A percentile compares a stretch with the other conserved stretches of the same genome.
phyloP scores from a whole-genome alignment of 192 early-diverging fungal species.

The Dimargaris xerosporica region DNA sequence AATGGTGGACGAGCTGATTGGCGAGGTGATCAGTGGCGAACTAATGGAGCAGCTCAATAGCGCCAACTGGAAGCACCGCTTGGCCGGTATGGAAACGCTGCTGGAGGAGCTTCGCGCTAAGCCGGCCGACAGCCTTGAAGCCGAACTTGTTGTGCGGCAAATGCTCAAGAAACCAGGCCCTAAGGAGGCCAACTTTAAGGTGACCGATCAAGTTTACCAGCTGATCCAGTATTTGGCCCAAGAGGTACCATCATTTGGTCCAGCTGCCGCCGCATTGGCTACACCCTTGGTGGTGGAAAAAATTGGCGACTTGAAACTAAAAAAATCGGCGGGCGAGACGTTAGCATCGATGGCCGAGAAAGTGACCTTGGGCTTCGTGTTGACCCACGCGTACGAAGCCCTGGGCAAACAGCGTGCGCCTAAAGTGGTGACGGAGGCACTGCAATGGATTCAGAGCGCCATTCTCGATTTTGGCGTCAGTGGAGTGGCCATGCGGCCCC shows the following conservation, averaged over 20 bases:
- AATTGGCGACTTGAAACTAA: slow-evolving; percentile 90
- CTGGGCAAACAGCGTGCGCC: slow-evolving; percentile 72
- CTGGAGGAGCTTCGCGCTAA: slow-evolving; percentile 43
- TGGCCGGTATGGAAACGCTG: slow-evolving; percentile 74
- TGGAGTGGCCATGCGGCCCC: slow-evolving; percentile 55
- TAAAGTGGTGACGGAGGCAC: slow-evolving; percentile 73
- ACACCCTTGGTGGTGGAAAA: slow-evolving; percentile 74
- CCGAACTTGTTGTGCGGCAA: slow-evolving; percentile 69
- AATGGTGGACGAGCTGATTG: slow-evolving; percentile 39
- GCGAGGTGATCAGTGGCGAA: slow-evolving; percentile 40
- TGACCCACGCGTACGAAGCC: slow-evolving; percentile 59
- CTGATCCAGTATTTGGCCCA: slow-evolving; percentile 54
- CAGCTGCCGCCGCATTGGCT: slow-evolving; percentile 50
- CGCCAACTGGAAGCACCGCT: slow-evolving; percentile 73
- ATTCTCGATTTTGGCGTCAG: slow-evolving; percentile 81
- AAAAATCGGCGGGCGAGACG: slow-evolving; percentile 65
- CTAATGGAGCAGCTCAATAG: slow-evolving; percentile 47
- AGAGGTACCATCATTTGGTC: slow-evolving; percentile 43
- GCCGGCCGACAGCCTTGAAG: slow-evolving; percentile 34
- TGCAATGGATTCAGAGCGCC: slow-evolving; percentile 74
- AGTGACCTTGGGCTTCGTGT: slow-evolving; percentile 62
- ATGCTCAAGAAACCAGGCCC: slow-evolving; percentile 77
- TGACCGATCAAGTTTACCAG: slow-evolving; percentile 57
- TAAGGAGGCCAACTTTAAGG: slow-evolving; percentile 98
- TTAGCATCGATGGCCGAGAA: slow-evolving; percentile 63